Percentiles rank a stretch among this genome's conserved stretches.
Conservation (phyloP, 1,284 basidiomycete species). For the Coriolopsis trogii region DNA sequence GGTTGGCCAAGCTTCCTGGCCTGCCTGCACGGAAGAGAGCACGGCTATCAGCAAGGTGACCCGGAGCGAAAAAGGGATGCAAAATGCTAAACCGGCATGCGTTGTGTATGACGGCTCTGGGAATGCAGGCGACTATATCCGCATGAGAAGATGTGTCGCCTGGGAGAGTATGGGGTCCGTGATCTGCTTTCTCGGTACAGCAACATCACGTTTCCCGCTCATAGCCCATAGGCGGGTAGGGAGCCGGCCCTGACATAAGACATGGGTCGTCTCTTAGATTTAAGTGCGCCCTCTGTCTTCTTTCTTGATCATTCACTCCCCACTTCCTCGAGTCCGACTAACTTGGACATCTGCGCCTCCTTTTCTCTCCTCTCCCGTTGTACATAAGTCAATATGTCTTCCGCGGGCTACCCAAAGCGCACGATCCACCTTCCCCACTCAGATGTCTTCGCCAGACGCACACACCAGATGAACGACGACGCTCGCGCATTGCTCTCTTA, state of each 20-base stretch:
- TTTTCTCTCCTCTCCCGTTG: neutral
- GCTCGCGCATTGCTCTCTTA: slow-evolving; percentile 26
- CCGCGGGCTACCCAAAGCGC: slow-evolving; percentile 19
- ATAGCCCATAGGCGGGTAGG: neutral
- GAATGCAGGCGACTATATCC: neutral
- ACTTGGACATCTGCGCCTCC: neutral
- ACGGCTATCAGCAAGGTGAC: neutral
- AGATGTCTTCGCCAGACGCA: slow-evolving; percentile 14
- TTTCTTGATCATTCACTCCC: neutral
- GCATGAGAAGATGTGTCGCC: neutral
- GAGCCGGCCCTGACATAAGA: too few relatives aligned
- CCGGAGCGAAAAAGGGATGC: neutral
- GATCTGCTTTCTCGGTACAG: neutral
- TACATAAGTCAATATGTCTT: slow-evolving; percentile 15
- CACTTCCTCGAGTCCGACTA: neutral
- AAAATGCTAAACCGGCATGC: neutral
- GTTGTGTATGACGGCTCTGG: neutral
- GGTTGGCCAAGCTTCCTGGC: neutral
- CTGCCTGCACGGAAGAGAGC: slow-evolving; percentile 7
- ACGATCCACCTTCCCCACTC: slow-evolving; percentile 19
- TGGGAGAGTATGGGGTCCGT: neutral
- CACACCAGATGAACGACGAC: slow-evolving; percentile 18
- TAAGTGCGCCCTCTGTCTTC: neutral
- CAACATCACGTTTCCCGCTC: neutral
- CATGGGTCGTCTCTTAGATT: too few relatives aligned